Evolutionary conservation across 805 yeast genomes (phyloP).

Genomic region (Grigorovia transvaalensis): DNA sequence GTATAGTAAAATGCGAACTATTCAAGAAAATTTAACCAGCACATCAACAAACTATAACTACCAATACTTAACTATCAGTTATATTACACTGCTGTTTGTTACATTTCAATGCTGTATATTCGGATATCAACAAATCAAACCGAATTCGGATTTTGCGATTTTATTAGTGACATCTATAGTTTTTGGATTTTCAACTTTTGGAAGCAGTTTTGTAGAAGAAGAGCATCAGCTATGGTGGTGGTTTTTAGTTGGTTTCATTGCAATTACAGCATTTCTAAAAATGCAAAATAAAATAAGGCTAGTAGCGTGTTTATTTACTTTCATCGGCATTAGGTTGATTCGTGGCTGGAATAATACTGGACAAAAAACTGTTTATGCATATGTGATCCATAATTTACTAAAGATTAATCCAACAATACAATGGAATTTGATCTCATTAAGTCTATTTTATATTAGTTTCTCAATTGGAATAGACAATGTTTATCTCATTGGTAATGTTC

Average conservation of each 20-base stretch:
- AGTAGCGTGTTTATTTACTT: conserved; percentile 8
- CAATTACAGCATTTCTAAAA: background rate
- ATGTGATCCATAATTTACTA: conserved; percentile 40
- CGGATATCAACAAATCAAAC: background rate
- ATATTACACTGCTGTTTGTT: conserved; percentile 13
- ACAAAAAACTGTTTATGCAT: conserved; percentile 55
- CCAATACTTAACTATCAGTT: conserved; percentile 32
- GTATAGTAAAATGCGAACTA: conserved; percentile 31
- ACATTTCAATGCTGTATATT: conserved; percentile 4
- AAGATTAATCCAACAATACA: conserved; percentile 24
- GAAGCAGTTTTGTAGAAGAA: conserved; percentile 86
- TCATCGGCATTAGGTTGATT: conserved; percentile 41
- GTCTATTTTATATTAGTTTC: conserved; percentile 26
- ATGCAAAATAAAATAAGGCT: conserved; percentile 1
- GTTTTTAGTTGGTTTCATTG: conserved; percentile 34
- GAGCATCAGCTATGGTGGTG: conserved; percentile 97
- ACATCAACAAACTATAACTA: conserved; percentile 69
- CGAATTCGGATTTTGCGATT: conserved; percentile 3
- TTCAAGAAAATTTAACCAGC: conserved; percentile 43
- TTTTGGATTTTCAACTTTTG: conserved; percentile 55
- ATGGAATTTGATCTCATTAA: conserved; percentile 40
- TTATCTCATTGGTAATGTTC: conserved; percentile 32
- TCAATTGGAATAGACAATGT: background rate
- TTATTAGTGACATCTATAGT: conserved; percentile 24
- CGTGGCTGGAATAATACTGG: conserved; percentile 88